phyloP scores from a whole-genome alignment of 129 eudicot genomes.

The Calendula officinalis region DNA sequence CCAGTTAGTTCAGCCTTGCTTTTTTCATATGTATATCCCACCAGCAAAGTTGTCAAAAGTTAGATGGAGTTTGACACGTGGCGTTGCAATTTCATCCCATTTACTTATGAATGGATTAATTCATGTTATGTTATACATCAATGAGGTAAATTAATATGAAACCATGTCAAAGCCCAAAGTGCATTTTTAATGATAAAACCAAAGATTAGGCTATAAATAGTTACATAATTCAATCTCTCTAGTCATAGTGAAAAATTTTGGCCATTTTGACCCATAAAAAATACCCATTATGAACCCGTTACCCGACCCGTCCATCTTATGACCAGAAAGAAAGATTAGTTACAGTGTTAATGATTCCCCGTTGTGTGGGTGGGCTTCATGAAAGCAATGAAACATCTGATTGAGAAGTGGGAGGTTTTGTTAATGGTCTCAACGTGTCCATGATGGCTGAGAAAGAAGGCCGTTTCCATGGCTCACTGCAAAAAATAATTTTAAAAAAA shows the following conservation, averaged over 20 bases:
- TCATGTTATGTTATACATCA: not conserved
- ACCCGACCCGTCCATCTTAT: no score
- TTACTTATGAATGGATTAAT: not conserved
- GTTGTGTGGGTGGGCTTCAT: not conserved
- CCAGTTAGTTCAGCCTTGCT: not conserved
- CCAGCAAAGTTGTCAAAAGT: not conserved
- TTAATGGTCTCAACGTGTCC: constrained; percentile 48
- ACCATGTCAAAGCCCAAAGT: not conserved
- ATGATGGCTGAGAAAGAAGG: constrained; percentile 70
- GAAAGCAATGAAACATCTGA: constrained; percentile 28
- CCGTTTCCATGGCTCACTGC: constrained; percentile 75
- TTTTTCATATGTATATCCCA: no score
- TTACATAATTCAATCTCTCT: no score
- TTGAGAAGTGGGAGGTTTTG: constrained; percentile 41
- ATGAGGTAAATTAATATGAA: not conserved
- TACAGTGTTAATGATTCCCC: constrained; percentile 10
- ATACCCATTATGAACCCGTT: not conserved
- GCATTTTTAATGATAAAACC: not conserved
- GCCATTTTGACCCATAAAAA: no score
- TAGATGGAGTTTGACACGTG: constrained; percentile 1
- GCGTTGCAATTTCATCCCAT: not conserved
- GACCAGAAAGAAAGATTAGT: not conserved
- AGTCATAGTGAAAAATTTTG: no score
- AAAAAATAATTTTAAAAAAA: constrained; percentile 1
- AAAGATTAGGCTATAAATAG: no score